Base-by-base conservation (phyloP, 192 early-diverging fungal genomes). In the Glomus cerebriforme region DNA sequence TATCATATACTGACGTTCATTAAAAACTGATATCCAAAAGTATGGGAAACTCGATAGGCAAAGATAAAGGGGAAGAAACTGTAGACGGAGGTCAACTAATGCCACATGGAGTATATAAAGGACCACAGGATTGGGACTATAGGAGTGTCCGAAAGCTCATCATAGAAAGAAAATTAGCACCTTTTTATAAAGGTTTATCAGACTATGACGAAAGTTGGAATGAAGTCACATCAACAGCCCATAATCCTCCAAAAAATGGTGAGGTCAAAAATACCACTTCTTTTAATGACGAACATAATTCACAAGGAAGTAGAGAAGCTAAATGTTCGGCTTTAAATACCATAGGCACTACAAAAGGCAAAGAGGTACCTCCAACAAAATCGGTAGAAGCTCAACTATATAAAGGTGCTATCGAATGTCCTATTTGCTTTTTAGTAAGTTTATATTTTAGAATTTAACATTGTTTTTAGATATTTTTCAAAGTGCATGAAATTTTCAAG, bases 351-450 rank as follows among this genome's bases (percentile, higher is more conserved):
- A 65, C 34, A 47, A 83, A 71, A 64, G 79, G 78, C 19, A 83
- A 77, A 79, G 73, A 73, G 60, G 34, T 47, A 31, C 45, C 26
- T 32, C 47, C 73, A 32, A 65, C 9, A 74, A 82, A 34, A 66
- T 62, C 49, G 80, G 68, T 80, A 79, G 81, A 76, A 60, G 76
- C 76, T 37, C 81, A 82, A 60, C 79, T 90, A 37, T 90, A 90
- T 81, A 87, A 88, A 37, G 86, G 87, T 67, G 84, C 90, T n/a
- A 86, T 95, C 63, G 96, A 98, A 81, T 98, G 96, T 73, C 96
- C 96, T 22, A 97, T 98, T 75, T 98, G 96, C 78, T 98, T 97
- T 78, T 84, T 98, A 86, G 93, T 95, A 85, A 86, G 83, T 78
- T n/a, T 29, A 6, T 4, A 67, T 9, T 47, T 63, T 7, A 43